These are phyloP conservation scores for Leccinum subtestaceum DNA, from an alignment of 768 basidiomycete genomes.

Conservation along the genomic window DNA sequence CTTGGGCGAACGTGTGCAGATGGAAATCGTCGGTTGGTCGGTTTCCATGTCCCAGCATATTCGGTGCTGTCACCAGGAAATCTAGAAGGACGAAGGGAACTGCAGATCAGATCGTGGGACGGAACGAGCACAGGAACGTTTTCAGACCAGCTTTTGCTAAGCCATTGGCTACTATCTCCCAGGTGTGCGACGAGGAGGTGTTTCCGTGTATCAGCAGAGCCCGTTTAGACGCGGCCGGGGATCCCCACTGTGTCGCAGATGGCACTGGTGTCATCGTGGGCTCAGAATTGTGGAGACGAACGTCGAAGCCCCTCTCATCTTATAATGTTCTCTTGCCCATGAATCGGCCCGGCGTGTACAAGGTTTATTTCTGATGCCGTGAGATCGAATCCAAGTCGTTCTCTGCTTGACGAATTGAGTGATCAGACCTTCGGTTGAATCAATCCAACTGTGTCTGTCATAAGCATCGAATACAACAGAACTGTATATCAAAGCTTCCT, in stretches of 20 bases:
- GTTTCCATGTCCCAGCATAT: constrained; percentile 17
- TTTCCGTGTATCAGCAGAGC: constrained; percentile 18
- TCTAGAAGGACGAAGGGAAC: neutral
- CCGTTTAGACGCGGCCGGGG: constrained; percentile 10
- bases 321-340: neutral
- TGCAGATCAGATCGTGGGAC: neutral
- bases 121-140: neutral
- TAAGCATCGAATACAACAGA: neutral
- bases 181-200: constrained; percentile 14
- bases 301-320: neutral
- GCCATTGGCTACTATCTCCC: constrained; percentile 9
- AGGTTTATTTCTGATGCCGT: constrained; percentile 6
- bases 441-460: neutral
- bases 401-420: neutral
- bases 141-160: constrained; percentile 10
- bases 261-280: constrained; percentile 13
- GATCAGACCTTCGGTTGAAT: neutral
- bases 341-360: neutral
- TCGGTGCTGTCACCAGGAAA: constrained; percentile 17
- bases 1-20: constrained; percentile 10
- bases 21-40: constrained; percentile 13
- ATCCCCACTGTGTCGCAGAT: constrained; percentile 18
- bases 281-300: too few relatives aligned
- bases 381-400: neutral
- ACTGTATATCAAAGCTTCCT: constrained; percentile 42